Percentiles rank a stretch among this genome's conserved stretches.
Conservation (phyloP, 1,284 basidiomycete genomes). For the Malassezia sp. region DNA sequence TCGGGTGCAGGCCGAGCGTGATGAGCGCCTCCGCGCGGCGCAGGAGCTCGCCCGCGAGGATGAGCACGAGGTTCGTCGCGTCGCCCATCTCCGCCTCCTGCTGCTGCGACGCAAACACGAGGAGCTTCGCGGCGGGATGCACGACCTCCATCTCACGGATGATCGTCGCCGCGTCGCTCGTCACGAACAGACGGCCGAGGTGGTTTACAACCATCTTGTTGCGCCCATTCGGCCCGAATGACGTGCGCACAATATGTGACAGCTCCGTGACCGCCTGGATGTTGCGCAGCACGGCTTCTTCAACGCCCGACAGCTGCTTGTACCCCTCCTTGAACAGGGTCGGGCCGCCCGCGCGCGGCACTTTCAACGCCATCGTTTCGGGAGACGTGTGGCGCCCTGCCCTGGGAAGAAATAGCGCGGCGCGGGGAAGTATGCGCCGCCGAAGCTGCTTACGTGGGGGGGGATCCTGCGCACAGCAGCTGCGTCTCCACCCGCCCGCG, state of each 20-base stretch:
- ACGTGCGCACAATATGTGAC: conserved; percentile 86
- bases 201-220: conserved; percentile 53
- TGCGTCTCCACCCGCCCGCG: no score
- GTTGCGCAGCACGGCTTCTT: conserved; percentile 75
- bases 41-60: conserved; percentile 86
- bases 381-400: no score
- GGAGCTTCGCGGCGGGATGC: conserved; percentile 89
- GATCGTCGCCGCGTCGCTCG: conserved; percentile 97
- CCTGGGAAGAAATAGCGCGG: neutral
- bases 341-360: conserved; percentile 75
- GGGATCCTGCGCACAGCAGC: no score
- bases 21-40: conserved; percentile 87
- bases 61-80: conserved; percentile 87
- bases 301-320: conserved; percentile 74
- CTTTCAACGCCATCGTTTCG: conserved; percentile 70
- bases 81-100: conserved; percentile 97
- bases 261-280: conserved; percentile 90
- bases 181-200: conserved; percentile 86
- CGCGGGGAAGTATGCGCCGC: neutral
- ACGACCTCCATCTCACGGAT: conserved; percentile 96
- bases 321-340: conserved; percentile 68
- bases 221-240: conserved; percentile 80
- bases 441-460: neutral
- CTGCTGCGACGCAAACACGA: conserved; percentile 94
- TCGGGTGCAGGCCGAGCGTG: conserved; percentile 91